Evolutionary conservation across 2,329 filamentous ascomycete species (phyloP), one percentile per base, ranked within the genome.

Genomic region (Fusarium devonianum): DNA sequence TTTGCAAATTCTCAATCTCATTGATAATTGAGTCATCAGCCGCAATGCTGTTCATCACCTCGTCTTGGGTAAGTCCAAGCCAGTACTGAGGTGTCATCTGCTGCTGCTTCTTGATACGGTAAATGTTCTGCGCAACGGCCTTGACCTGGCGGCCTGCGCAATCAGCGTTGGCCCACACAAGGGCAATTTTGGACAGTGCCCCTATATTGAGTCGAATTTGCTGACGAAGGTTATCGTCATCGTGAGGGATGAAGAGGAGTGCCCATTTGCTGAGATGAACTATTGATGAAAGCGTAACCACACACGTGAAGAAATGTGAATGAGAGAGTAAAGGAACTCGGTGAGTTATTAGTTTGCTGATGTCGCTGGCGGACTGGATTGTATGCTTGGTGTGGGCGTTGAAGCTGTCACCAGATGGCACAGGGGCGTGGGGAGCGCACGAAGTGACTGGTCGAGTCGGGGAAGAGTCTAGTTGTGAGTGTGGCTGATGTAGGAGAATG

Each of bases 221-320:
- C 71, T 91, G 89, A 56, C 86, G 87, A 58, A 88, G 78, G 63
- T 83, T 83, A 54, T 85, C 85, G 65, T 86, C 85, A 60, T 84
- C 80, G 53, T 79, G 78, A 1, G 77, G 74, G 35, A 86, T 77
- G 43, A 81, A 82, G 66, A 82, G 83, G 14, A 86, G 76, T 42
- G 77, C 86, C 84, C 90, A 96, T 56, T 89, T 89, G 45, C 87
- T 90, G 17, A 95, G 78, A 64, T 94, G 89, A 4, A 93, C 88
- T 61, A 92, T 88, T 6, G 89, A 90, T 13, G 87, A 88, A 42
- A 93, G 76, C 2, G 89, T 89, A 38, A 94, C 77, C 28, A 89
- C 86, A 67, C 90, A 94, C 23, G 87, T 89, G 73, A 94, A 92
- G 72, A 93, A 92, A 49, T 91, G 90, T 0, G 85, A 92, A 71